Conservation (phyloP, 495 filamentous ascomycete species). For the Xylaria intraflava region DNA sequence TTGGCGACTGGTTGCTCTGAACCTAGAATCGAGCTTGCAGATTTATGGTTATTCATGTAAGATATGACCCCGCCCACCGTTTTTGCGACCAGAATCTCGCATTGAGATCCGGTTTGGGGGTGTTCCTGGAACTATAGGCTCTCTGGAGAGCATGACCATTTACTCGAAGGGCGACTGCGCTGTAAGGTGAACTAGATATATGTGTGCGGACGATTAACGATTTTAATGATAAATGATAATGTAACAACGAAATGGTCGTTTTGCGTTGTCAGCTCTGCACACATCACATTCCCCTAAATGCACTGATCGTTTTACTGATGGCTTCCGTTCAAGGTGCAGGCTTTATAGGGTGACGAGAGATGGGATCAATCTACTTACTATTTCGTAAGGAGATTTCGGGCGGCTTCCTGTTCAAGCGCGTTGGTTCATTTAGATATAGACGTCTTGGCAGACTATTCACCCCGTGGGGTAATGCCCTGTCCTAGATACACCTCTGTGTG, state of each 20-base stretch:
- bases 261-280: constrained; percentile 16
- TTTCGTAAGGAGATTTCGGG: too few species aligned
- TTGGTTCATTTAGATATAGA: too few species aligned
- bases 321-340: not conserved
- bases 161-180: not conserved
- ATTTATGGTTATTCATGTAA: not conserved
- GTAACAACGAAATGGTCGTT: constrained; percentile 23
- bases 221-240: constrained; percentile 27
- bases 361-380: too few species aligned
- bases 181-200: not conserved
- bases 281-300: not conserved
- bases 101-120: not conserved
- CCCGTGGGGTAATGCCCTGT: too few species aligned
- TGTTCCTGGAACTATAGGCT: not conserved
- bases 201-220: constrained; percentile 16
- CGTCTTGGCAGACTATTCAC: too few species aligned
- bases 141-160: constrained; percentile 2
- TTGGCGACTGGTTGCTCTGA: not conserved
- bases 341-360: too few species aligned
- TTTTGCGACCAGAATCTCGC: not conserved
- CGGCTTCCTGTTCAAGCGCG: too few species aligned
- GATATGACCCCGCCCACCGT: not conserved
- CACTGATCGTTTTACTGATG: too few species aligned
- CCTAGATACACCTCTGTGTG: too few species aligned
- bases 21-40: not conserved